Base-by-base conservation (phyloP, 257 asterid species). In the Solanum bulbocastanum region DNA sequence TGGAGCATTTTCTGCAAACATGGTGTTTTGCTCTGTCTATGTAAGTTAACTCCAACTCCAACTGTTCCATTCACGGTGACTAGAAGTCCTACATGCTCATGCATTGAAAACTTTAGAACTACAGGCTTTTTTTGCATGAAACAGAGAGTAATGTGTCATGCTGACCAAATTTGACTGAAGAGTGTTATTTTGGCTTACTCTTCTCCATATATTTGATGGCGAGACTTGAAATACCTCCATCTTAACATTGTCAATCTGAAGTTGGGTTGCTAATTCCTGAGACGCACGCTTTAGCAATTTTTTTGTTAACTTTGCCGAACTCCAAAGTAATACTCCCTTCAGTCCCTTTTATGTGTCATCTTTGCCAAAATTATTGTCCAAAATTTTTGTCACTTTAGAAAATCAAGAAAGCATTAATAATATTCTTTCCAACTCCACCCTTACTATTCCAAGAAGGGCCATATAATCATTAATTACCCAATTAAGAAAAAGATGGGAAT, bases 1-100 rank as follows among this genome's bases (percentile, higher is more conserved):
- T 96, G 99, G 99, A 94, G 92, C 99, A 96, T 94, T 96, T 96
- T 92, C 92, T 96, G 99, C 98, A 94, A 91, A 83, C 95, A 23
- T 96, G 99, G 99, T 96, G 98, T 88, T 87, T 93, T 86, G 98
- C 99, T 90, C 91, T 96, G 92, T 94, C 98, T 88, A 92, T 92
- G 99, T 96, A 93, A 94, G 99, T 90, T 58, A 33, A 60, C 79
- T 79, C 36, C 22, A 46, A 42, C 32, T 71, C 83, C 49, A 33
- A 69, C 78, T 68, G 25, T 49, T 23, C 72, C 72, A 49, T 49
- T 82, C 42, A 13, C 2, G 56, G 85, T 30, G 32, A 49, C 86
- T 82, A n/a, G 86, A 20, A 15, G 20, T 82, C 15, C n/a, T 76
- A 40, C n/a, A 40, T 78, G 36, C 36, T 78, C 84, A 78, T 78